A percentile compares a stretch with the other conserved stretches of the same genome.
These are phyloP conservation scores for Trichoderma oligosporum DNA, from an alignment of 2,329 filamentous ascomycete genomes.

Conservation along the genomic window DNA sequence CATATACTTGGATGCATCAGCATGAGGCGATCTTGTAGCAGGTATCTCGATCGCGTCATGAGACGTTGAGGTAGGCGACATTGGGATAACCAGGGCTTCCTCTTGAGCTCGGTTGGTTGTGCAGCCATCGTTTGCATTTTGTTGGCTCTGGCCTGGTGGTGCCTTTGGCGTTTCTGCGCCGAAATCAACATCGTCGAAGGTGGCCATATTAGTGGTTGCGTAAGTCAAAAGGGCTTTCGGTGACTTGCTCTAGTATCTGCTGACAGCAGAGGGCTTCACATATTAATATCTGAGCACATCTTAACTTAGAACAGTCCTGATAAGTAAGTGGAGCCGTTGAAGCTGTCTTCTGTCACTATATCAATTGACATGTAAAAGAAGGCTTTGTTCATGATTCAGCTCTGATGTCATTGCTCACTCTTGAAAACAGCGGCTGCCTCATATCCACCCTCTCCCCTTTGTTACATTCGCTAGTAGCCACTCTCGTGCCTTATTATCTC, in stretches of 20 bases:
- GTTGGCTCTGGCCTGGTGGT: background rate
- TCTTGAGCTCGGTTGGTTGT: background rate
- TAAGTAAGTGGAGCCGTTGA: background rate
- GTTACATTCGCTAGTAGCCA: background rate
- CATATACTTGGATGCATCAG: conserved; percentile 14
- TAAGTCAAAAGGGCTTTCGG: background rate
- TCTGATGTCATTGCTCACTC: conserved; percentile 11
- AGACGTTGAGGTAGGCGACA: background rate
- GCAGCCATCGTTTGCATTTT: background rate
- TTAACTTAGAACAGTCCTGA: background rate
- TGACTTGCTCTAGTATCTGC: background rate
- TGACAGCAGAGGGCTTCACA: background rate
- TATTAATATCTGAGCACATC: background rate
- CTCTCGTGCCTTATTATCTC: background rate
- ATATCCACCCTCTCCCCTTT: background rate
- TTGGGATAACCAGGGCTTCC: conserved; percentile 2
- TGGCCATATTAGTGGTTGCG: background rate
- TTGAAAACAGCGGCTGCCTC: conserved; percentile 4
- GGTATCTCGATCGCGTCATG: conserved; percentile 11
- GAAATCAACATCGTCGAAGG: conserved; percentile 13
- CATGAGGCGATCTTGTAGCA: conserved; percentile 6
- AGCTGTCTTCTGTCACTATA: background rate
- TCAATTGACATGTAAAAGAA: background rate
- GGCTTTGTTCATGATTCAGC: conserved; percentile 14
- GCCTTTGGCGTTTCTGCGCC: conserved; percentile 10